phyloP scores from a whole-genome alignment of 371 early-diverging fungal species.

The Mortierella sp. region DNA sequence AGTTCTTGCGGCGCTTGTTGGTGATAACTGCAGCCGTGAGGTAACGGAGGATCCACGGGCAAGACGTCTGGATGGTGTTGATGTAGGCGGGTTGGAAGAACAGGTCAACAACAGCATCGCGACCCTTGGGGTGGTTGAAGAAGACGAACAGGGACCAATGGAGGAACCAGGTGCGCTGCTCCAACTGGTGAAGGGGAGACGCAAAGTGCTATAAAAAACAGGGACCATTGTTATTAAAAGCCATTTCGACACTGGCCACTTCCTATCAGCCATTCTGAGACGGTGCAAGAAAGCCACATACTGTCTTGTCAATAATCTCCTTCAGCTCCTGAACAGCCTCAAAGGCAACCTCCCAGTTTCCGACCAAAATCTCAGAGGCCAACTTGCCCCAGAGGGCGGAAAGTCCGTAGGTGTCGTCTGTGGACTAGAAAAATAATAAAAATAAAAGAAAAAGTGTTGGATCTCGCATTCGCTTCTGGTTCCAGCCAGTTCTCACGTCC shows the following conservation, averaged over 20 bases:
- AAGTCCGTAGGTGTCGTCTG: slow-evolving; percentile 82
- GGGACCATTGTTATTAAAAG: not conserved
- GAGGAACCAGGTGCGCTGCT: slow-evolving; percentile 93
- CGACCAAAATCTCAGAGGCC: slow-evolving; percentile 92
- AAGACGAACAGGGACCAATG: slow-evolving; percentile 97
- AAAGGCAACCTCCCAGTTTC: slow-evolving; percentile 92
- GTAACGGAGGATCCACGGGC: slow-evolving; percentile 96
- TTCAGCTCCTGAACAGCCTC: slow-evolving; percentile 88
- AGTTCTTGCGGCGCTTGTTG: slow-evolving; percentile 88
- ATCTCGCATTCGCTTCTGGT: not conserved
- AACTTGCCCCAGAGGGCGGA: slow-evolving; percentile 96
- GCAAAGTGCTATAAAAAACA: slow-evolving; percentile 60
- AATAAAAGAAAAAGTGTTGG: not conserved
- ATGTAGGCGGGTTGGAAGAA: slow-evolving; percentile 92
- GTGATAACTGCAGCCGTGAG: slow-evolving; percentile 90
- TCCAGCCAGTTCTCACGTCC: too few relatives aligned
- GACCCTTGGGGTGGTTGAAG: slow-evolving; percentile 96
- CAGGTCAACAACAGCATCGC: slow-evolving; percentile 92
- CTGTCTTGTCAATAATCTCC: slow-evolving; percentile 87
- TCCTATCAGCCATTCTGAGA: too few relatives aligned
- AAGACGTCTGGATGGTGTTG: slow-evolving; percentile 95
- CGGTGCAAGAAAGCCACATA: slow-evolving; percentile 43
- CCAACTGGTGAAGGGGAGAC: slow-evolving; percentile 86
- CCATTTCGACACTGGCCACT: too few relatives aligned
- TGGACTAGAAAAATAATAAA: slow-evolving; percentile 65